Percentiles rank a stretch among this genome's conserved stretches.
Evolutionary conservation across 2,329 filamentous ascomycete species (phyloP).

Genomic region (Colletotrichum tropicale): DNA sequence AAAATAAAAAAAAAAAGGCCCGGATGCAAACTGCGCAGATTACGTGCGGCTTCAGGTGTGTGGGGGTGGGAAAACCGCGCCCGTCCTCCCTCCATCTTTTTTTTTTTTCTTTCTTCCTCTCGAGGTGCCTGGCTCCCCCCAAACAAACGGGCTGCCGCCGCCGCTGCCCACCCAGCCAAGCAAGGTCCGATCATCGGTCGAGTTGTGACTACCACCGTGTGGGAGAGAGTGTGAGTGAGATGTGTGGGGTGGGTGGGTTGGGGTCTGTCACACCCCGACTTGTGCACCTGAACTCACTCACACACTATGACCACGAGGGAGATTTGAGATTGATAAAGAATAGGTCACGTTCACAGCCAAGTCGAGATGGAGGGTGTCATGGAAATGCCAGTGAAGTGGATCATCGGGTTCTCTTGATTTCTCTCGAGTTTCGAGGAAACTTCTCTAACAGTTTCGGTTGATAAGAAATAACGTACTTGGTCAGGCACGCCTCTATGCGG

Average conservation of each 20-base stretch:
- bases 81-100: not conserved
- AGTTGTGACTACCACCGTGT: not conserved
- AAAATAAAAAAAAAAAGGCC: not conserved
- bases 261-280: not conserved
- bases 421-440: constrained; percentile 2
- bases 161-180: not conserved
- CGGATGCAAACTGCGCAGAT: not conserved
- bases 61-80: not conserved
- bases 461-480: not conserved
- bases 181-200: not conserved
- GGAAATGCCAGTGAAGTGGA: not conserved
- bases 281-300: not conserved
- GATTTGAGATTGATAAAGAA: not conserved
- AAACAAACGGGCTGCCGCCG: not conserved
- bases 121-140: not conserved
- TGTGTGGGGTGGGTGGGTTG: not conserved
- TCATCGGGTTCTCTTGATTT: not conserved
- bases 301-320: not conserved
- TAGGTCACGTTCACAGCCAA: not conserved
- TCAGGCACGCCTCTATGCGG: constrained; percentile 1
- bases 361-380: too few relatives aligned
- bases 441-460: not conserved
- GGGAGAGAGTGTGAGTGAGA: too few relatives aligned
- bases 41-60: not conserved
- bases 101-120: not conserved